Base-by-base conservation (phyloP, 805 yeast species). In the Cyberlindnera mycetangii region DNA sequence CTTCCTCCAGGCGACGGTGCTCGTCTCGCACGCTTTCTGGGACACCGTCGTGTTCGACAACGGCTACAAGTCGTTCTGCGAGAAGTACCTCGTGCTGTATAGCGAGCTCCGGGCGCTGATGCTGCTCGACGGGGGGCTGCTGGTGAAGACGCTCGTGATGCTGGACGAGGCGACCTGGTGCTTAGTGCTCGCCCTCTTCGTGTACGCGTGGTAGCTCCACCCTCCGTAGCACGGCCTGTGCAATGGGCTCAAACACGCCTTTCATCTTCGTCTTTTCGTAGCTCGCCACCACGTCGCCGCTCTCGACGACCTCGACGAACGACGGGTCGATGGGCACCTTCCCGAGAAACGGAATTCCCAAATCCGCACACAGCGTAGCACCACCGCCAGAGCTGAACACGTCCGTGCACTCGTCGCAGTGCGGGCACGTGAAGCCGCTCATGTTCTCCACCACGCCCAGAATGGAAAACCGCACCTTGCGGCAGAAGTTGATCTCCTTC, bases 371-470 rank as follows among this genome's bases (percentile, higher is more conserved):
- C 38, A 93, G 68, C 14, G 65, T 67, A 53, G 74, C 64, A 3
- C 99, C 99, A 21, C 99, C 99, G 8, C 98, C 99, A 41, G 85
- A 78, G 53, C 93, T 87, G 62, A 93, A 93, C 19, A 93, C 86
- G 61, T 90, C 83, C 4, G 97, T 89, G 61, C 92, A 84, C 60
- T 92, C 98, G 1, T 84, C 78, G 62, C 99, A 93, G 61, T 80
- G 79, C 0, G 99, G 99, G 61, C 99, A 93, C 4, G 89, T 81
- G 59, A 87, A 93, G 1, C 99, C 99, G 39, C 95, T 81, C 99
- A 93, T 92, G 59, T 93, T 93, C 62, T 93, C 99, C 9, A 93
- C 78, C 4, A 93, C 77, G 0, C 99, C 99, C 44, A 93, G 61
- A 1, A 92, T 76, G 20, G 75, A 71, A 55, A 93, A 80, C 44